These are phyloP conservation scores for Daldinia eschscholtzii DNA, from an alignment of 2,329 filamentous ascomycete genomes.

Conservation along the genomic window DNA sequence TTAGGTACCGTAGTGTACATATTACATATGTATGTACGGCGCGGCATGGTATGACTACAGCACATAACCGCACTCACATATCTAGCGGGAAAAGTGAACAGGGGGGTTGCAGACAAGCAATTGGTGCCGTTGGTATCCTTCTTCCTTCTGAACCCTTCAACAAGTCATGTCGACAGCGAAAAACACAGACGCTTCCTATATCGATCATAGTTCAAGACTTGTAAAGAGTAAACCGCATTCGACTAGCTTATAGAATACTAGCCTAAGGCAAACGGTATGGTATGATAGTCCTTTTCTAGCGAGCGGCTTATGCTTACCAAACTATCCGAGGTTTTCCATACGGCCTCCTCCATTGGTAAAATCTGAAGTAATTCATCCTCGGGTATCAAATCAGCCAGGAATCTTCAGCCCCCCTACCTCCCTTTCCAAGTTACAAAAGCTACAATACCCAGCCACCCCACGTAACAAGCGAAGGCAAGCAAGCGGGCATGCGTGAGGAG, in stretches of 20 bases:
- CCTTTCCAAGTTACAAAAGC: conserved; percentile 28
- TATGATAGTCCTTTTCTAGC: conserved; percentile 23
- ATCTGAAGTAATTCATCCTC: conserved; percentile 33
- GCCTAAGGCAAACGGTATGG: conserved; percentile 20
- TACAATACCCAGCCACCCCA: conserved; percentile 44
- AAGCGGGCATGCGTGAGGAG: conserved; percentile 37
- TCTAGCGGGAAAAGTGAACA: conserved; percentile 48
- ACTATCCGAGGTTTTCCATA: conserved; percentile 30
- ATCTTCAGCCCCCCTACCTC: conserved; percentile 39
- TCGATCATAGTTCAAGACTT: conserved; percentile 46
- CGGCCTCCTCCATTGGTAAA: conserved; percentile 26
- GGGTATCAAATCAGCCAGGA: conserved; percentile 38
- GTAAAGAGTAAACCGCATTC: conserved; percentile 49
- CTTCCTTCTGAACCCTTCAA: conserved; percentile 7
- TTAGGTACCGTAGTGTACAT: conserved; percentile 41
- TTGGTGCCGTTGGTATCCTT: conserved; percentile 30
- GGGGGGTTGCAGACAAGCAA: conserved; percentile 31
- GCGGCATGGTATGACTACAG: conserved; percentile 50
- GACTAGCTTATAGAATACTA: background rate
- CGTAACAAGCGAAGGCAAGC: conserved; percentile 44
- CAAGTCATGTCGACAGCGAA: conserved; percentile 31
- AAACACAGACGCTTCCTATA: conserved; percentile 26
- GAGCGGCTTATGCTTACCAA: conserved; percentile 37
- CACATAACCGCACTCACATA: conserved; percentile 54
- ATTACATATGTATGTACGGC: conserved; percentile 45